A percentile compares a stretch with the other conserved stretches of the same genome.
phyloP scores from a whole-genome alignment of 306 rosid genomes.

The Vachellia collinsii region DNA sequence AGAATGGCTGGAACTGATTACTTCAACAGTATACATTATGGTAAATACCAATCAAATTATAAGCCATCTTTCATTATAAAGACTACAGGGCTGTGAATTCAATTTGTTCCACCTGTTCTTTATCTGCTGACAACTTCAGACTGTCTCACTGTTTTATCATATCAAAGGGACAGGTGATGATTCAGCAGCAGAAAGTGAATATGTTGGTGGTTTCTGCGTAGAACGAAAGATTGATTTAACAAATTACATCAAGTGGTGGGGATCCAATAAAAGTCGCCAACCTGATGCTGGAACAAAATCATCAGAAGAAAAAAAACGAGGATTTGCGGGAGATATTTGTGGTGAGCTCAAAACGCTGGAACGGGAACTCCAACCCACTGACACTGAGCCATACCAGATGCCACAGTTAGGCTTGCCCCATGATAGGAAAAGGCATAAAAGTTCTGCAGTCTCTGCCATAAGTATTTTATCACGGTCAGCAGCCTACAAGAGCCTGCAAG shows the following conservation, averaged over 20 bases:
- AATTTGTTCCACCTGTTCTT: conserved; percentile 11
- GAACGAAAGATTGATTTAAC: conserved; percentile 78
- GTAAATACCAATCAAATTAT: conserved; percentile 44
- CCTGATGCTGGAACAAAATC: conserved; percentile 50
- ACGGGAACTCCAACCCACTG: conserved; percentile 49
- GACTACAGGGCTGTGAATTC: conserved; percentile 19
- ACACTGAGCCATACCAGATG: conserved; percentile 73
- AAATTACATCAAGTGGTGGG: conserved; percentile 78
- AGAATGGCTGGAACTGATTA: conserved; percentile 66
- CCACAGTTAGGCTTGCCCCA: conserved; percentile 58
- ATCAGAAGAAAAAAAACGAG: conserved; percentile 55
- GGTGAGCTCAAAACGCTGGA: conserved; percentile 62
- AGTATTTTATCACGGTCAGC: conserved; percentile 69
- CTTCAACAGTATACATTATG: conserved; percentile 59
- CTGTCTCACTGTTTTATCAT: background rate
- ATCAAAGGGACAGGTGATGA: conserved; percentile 57
- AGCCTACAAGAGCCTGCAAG: conserved; percentile 72
- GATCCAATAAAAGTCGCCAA: conserved; percentile 59
- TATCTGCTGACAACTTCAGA: conserved; percentile 4
- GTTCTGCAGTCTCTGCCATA: conserved; percentile 60
- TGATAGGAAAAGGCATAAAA: conserved; percentile 45
- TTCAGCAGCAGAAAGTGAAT: conserved; percentile 63
- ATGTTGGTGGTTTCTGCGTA: conserved; percentile 49
- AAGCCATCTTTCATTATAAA: conserved; percentile 1
- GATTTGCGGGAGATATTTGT: conserved; percentile 59